A percentile compares a stretch with the other conserved stretches of the same genome.
phyloP scores from a whole-genome alignment of 306 rosid species.

The Prunus fruticosa region DNA sequence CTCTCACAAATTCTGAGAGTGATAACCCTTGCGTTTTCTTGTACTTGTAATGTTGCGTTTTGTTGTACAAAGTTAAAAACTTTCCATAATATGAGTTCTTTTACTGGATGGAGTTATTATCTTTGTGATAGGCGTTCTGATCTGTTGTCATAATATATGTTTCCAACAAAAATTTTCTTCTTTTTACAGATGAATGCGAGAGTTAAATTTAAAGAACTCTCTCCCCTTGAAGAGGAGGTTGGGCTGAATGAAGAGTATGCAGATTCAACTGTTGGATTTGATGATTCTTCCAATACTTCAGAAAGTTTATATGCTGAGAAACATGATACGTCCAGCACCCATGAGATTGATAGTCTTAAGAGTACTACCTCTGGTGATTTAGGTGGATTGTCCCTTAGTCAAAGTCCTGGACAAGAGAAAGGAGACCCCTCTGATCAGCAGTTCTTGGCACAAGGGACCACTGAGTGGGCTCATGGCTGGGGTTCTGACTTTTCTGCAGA shows the following conservation, averaged over 20 bases:
- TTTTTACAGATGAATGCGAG: conserved; percentile 58
- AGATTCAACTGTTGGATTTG: conserved; percentile 77
- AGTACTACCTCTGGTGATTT: conserved; percentile 65
- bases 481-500: conserved; percentile 59
- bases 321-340: conserved; percentile 62
- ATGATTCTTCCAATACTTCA: conserved; percentile 88
- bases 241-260: conserved; percentile 69
- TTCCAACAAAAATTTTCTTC: not conserved
- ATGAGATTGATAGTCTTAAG: conserved; percentile 81
- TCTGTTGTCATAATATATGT: not conserved
- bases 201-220: conserved; percentile 59
- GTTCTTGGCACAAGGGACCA: conserved; percentile 45
- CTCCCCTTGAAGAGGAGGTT: conserved; percentile 59
- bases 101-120: conserved; percentile 4
- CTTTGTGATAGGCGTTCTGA: conserved; percentile 3
- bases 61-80: not conserved
- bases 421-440: conserved; percentile 53
- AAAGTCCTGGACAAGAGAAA: conserved; percentile 68
- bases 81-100: not conserved
- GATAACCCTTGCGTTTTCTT: not conserved
- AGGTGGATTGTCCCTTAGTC: conserved; percentile 57
- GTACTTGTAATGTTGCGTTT: not conserved
- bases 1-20: not conserved
- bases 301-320: conserved; percentile 83
- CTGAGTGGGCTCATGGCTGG: conserved; percentile 78